Evolutionary conservation across 345 rosid genomes (phyloP).

Genomic region (Theobroma cacao): DNA sequence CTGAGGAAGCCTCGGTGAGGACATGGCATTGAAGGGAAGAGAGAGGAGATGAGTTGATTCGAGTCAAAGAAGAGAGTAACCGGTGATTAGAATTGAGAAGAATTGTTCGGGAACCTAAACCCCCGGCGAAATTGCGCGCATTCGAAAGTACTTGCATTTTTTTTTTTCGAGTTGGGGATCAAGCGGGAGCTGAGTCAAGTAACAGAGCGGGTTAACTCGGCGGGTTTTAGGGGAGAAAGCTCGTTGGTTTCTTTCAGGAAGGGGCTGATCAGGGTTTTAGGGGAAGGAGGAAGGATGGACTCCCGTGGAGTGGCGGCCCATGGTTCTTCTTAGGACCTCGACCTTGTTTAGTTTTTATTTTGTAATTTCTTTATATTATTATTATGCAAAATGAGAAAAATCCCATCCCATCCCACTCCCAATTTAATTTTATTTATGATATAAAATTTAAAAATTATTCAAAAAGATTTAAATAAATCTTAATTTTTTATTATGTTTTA

Average conservation of each 20-base stretch:
- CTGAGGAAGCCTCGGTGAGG: slow-evolving; percentile 25
- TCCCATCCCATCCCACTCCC: background rate
- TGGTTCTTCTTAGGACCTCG: background rate
- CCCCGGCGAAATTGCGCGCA: slow-evolving; percentile 40
- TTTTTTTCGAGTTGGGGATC: background rate
- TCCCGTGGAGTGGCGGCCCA: slow-evolving; percentile 1
- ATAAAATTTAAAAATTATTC: no score
- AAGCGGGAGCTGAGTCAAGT: background rate
- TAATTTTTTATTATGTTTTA: no score
- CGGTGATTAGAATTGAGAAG: slow-evolving; percentile 24
- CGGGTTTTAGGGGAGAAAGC: background rate
- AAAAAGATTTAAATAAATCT: no score
- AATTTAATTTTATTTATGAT: no score
- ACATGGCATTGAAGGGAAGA: slow-evolving; percentile 28
- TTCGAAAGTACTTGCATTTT: slow-evolving; percentile 43
- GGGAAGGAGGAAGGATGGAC: background rate
- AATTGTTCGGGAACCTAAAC: slow-evolving; percentile 29
- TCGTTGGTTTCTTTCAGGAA: slow-evolving; percentile 11
- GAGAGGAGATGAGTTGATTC: slow-evolving; percentile 7
- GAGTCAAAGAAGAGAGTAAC: slow-evolving; percentile 25
- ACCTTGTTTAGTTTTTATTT: background rate
- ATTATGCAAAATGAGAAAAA: background rate
- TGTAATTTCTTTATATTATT: background rate
- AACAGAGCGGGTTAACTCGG: slow-evolving; percentile 1
- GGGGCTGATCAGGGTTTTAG: background rate